Evolutionary conservation across 2,329 filamentous ascomycete species (phyloP).

Genomic region (Aspergillus sp.): DNA sequence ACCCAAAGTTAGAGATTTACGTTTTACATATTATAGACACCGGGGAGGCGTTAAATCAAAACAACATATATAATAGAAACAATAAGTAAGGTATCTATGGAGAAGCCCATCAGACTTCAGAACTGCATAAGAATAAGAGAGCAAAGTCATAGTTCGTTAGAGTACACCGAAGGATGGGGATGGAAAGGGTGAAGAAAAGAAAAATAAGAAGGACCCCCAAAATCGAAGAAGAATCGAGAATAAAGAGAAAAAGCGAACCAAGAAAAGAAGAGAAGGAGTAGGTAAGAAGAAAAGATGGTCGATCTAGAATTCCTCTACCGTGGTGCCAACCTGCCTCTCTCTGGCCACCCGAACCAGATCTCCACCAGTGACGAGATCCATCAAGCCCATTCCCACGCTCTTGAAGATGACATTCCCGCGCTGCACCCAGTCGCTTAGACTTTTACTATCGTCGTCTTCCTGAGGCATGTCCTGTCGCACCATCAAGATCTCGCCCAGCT

Average conservation of each 20-base stretch:
- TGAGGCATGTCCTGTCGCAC: conserved; percentile 48
- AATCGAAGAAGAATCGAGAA: too few relatives aligned
- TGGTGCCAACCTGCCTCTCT: conserved; percentile 54
- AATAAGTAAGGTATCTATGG: background rate
- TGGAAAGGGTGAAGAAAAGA: too few relatives aligned
- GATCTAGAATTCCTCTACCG: conserved; percentile 43
- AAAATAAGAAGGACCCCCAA: too few relatives aligned
- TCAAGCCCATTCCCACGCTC: conserved; percentile 66
- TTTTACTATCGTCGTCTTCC: conserved; percentile 39
- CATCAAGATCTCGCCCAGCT: conserved; percentile 79
- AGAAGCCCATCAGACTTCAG: background rate
- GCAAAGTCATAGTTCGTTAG: background rate
- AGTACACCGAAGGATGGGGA: background rate
- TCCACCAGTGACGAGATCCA: conserved; percentile 65
- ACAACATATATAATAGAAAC: background rate
- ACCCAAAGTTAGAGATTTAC: background rate
- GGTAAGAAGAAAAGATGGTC: too few relatives aligned
- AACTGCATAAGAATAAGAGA: background rate
- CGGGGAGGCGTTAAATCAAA: too few relatives aligned
- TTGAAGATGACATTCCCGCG: conserved; percentile 69
- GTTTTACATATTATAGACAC: too few relatives aligned
- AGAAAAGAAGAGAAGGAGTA: too few relatives aligned
- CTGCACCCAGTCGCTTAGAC: conserved; percentile 59
- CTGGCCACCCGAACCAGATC: conserved; percentile 59
- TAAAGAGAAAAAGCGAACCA: too few relatives aligned